A percentile compares a stretch with the other conserved stretches of the same genome.
phyloP scores from a whole-genome alignment of 192 early-diverging fungal genomes.

The Podila minutissima region DNA sequence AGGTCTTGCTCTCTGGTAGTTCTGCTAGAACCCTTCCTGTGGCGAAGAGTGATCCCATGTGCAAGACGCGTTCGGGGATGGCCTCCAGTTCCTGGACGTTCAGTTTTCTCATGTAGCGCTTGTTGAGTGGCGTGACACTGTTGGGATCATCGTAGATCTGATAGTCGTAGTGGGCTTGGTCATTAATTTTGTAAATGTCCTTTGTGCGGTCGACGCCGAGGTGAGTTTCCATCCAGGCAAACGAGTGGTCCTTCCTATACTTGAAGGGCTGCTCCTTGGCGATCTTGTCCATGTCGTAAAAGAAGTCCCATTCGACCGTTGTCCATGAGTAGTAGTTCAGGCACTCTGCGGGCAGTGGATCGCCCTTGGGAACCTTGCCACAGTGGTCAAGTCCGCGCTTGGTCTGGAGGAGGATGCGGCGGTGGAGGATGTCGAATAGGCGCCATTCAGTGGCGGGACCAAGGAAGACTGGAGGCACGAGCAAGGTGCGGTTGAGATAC shows the following conservation, averaged over 20 bases:
- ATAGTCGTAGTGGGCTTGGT: slow-evolving; percentile 61
- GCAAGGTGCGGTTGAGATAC: slow-evolving; percentile 63
- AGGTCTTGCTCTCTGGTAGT: slow-evolving; percentile 51
- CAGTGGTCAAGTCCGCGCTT: slow-evolving; percentile 67
- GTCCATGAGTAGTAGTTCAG: slow-evolving; percentile 67
- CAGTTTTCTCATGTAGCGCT: slow-evolving; percentile 48
- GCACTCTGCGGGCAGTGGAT: slow-evolving; percentile 61
- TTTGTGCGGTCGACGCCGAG: slow-evolving; percentile 50
- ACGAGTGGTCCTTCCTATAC: slow-evolving; percentile 55
- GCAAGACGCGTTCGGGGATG: slow-evolving; percentile 50
- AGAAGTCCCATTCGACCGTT: slow-evolving; percentile 63
- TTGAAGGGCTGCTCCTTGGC: slow-evolving; percentile 47
- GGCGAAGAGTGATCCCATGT: slow-evolving; percentile 65
- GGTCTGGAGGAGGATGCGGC: slow-evolving; percentile 59
- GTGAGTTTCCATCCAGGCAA: slow-evolving; percentile 58
- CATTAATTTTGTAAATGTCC: slow-evolving; percentile 58
- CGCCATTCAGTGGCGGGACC: slow-evolving; percentile 65
- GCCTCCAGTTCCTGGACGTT: slow-evolving; percentile 49
- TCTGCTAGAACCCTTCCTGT: slow-evolving; percentile 57
- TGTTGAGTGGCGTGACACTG: slow-evolving; percentile 35
- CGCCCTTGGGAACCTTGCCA: slow-evolving; percentile 32
- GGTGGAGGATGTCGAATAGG: slow-evolving; percentile 56
- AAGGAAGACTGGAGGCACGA: slow-evolving; percentile 59
- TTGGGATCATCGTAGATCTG: slow-evolving; percentile 63
- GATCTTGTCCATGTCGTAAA: slow-evolving; percentile 60